These are phyloP conservation scores for Knoxia roxburghii DNA, from an alignment of 257 asterid species.

Conservation along the genomic window DNA sequence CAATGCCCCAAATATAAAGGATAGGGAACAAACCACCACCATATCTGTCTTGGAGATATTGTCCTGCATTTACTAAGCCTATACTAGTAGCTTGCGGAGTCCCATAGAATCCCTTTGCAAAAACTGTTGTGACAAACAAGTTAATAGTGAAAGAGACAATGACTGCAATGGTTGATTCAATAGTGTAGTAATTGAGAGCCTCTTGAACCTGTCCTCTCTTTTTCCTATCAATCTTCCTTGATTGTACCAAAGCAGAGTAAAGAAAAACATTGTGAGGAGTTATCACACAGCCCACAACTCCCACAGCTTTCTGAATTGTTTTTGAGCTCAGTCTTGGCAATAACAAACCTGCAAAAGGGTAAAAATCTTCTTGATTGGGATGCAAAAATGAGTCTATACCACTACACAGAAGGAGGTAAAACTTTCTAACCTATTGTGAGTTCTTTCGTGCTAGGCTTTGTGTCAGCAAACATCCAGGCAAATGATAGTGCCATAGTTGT, in stretches of 20 bases:
- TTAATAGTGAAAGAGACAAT: conserved; percentile 81
- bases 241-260: conserved; percentile 94
- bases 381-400: not conserved
- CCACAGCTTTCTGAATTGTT: conserved; percentile 92
- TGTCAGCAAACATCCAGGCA: conserved; percentile 98
- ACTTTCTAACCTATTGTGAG: conserved; percentile 36
- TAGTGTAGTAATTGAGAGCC: conserved; percentile 74
- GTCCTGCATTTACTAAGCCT: conserved; percentile 92
- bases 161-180: conserved; percentile 82
- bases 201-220: conserved; percentile 83
- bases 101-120: conserved; percentile 90
- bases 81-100: conserved; percentile 60
- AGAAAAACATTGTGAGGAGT: conserved; percentile 97
- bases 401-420: not conserved
- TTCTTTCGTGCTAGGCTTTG: conserved; percentile 71
- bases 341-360: conserved; percentile 18
- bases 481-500: conserved; percentile 83
- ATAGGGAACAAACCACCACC: conserved; percentile 92
- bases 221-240: conserved; percentile 63
- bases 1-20: conserved; percentile 93
- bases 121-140: conserved; percentile 77
- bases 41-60: conserved; percentile 79
- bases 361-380: not conserved
- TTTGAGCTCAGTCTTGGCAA: conserved; percentile 57
- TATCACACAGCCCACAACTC: conserved; percentile 95